Evolutionary conservation across 495 filamentous ascomycete species (phyloP), one percentile per base, ranked within the genome.

Genomic region (Penicillium desertorum): DNA sequence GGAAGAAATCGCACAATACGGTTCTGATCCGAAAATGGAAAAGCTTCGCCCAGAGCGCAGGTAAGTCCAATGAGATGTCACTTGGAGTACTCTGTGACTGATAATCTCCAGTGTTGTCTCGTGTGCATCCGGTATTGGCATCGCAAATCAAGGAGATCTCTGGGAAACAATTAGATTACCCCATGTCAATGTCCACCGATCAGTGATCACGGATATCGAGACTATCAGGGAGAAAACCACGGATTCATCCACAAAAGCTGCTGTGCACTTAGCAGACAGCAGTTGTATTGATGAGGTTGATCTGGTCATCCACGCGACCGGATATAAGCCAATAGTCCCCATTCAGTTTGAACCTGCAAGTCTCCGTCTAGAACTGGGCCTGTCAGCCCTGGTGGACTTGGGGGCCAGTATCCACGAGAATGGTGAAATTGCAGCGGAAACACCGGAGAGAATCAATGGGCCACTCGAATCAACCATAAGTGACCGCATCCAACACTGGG

Each of bases 271-370:
- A 11, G 23, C 37, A 0, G 54, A 68, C 25, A 55, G 61, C 17
- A 55, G 22, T 5, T 42, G 41, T 48, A 65, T 43, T 84, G 86
- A 68, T 81, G 78, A 46, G 2, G 43, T 71, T 5, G 68, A 71
- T 27, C 55, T 73, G 2, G 60, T 68, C 14, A 48, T 71, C 3
- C 63, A 73, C 45, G 68, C 70, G 45, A 61, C 87, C 77, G 25
- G 89, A 84, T 71, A 65, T 64, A 30, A 83, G 83, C 60, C 87
- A 84, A 59, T 71, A 82, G 23, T 86, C 55, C 88, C 89, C 0
- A 76, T 82, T 11, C 72, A 86, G 4, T 76, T 75, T 30, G 47
- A 67, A 25, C 79, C 72, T 17, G 69, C 68, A 0, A 59, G 22
- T 34, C 49, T 71, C 23, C 67, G 68, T 30, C 49, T 56, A 11